Base-by-base conservation (phyloP, 164 flowering plant species). In the Vitis cinerea region DNA sequence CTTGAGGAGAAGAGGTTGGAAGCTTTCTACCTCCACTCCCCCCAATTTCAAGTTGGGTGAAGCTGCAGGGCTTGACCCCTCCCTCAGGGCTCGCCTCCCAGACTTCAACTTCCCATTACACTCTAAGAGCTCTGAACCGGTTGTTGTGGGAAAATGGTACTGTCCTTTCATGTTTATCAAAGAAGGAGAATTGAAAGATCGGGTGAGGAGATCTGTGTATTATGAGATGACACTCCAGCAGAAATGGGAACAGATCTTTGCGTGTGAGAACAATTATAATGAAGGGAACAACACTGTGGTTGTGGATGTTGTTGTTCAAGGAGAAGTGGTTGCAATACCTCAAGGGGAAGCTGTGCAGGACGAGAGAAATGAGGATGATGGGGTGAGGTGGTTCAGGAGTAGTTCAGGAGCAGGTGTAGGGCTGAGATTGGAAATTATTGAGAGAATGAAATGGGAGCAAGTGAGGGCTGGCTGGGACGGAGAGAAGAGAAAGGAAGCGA, bases 221-320 rank as follows among this genome's bases (percentile, higher is more conserved):
- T 88, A 88, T 58, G 82, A 78, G 78, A 83, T 87, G 78, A 78
- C 78, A 61, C 77, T 90, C 0, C 86, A 88, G 71, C 93, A 86
- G 65, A 65, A 71, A 44, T 90, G 97, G 97, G 86, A 84, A 55
- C 73, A 73, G 71, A 70, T 90, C 23, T 82, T 72, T 63, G 53
- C 59, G 6, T 63, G 74, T 37, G 72, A 76, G 49, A 85, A 79
- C 49, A 8, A 72, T 13, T 14, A 19, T 17, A 53, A 51, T 8
- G n/a, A 65, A 14, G 72, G 67, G 44, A 37, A 37, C 1, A 81
- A 78, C 30, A 31, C 47, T 13, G 84, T 77, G 44, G 31, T 7
- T 8, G 80, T 79, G 29, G 81, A 86, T 56, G 80, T 44, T 11
- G 16, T 8, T 9, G 70, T 83, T n/a, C 65, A 75, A 29, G 75